phyloP scores from a whole-genome alignment of 495 filamentous ascomycete genomes.

The Pyronema omphalodes region DNA sequence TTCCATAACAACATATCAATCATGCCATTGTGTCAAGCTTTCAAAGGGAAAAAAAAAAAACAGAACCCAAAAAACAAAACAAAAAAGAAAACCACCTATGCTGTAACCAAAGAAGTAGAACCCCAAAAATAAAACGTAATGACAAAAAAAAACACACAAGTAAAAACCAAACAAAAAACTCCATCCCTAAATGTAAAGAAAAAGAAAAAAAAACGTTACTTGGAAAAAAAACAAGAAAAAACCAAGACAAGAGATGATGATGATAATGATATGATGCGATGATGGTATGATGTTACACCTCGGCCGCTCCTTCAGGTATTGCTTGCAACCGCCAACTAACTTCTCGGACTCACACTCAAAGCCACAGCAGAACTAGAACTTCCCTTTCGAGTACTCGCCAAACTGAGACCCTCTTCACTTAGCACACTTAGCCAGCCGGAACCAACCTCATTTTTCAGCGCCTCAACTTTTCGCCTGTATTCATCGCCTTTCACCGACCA shows the following conservation, averaged over 20 bases:
- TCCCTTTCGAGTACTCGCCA: slow-evolving; percentile 29
- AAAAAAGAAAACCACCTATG: background rate
- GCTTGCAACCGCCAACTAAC: background rate
- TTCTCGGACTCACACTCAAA: background rate
- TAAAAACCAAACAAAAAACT: background rate
- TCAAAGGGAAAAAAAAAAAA: background rate
- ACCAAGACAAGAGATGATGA: background rate
- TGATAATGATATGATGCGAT: background rate
- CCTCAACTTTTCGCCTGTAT: slow-evolving; percentile 70
- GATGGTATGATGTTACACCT: background rate
- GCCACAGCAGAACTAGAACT: background rate
- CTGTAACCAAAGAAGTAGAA: background rate
- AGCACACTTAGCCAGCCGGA: slow-evolving; percentile 71
- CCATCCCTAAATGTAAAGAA: background rate
- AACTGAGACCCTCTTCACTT: slow-evolving; percentile 45
- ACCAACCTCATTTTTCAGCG: slow-evolving; percentile 63
- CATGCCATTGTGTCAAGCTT: too few species aligned
- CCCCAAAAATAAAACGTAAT: background rate
- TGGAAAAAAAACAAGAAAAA: background rate
- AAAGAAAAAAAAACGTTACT: background rate
- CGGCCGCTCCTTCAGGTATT: background rate
- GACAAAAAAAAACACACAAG: background rate
- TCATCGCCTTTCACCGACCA: slow-evolving; percentile 57
- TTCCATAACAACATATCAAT: too few species aligned
- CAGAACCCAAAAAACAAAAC: background rate